Conservation (phyloP, 768 basidiomycete species). For the Rhizopogon rudus region DNA sequence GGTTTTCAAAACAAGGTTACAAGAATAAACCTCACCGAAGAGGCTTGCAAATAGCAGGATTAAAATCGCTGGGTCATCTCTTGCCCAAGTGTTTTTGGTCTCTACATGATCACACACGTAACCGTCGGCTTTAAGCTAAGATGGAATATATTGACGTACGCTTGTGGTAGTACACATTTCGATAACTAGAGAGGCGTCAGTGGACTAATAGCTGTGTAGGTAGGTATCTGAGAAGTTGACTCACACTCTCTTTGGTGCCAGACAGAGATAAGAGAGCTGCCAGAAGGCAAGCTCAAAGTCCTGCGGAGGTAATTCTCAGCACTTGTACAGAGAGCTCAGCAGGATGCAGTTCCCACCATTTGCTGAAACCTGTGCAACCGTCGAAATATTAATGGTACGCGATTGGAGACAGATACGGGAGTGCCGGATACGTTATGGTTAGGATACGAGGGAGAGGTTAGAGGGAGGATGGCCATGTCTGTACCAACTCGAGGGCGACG, state of each 20-base stretch:
- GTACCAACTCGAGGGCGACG: conserved; percentile 12
- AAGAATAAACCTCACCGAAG: conserved; percentile 40
- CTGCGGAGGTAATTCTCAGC: conserved; percentile 34
- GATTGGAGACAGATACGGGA: conserved; percentile 33
- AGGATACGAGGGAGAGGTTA: conserved; percentile 23
- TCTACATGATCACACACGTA: conserved; percentile 41
- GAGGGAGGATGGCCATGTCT: conserved; percentile 29
- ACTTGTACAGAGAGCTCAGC: neutral
- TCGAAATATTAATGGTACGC: conserved; percentile 77
- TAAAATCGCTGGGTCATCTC: conserved; percentile 95
- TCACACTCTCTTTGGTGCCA: conserved; percentile 89
- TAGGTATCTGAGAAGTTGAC: conserved; percentile 13
- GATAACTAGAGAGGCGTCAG: conserved; percentile 52
- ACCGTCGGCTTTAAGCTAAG: neutral
- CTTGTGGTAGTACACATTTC: conserved; percentile 97
- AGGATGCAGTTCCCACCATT: conserved; percentile 52
- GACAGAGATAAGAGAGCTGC: conserved; percentile 91
- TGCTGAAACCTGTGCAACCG: conserved; percentile 79
- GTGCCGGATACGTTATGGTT: conserved; percentile 12
- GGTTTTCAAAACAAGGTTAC: neutral
- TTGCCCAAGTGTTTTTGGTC: conserved; percentile 97
- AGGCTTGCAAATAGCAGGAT: conserved; percentile 80
- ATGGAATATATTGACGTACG: conserved; percentile 37
- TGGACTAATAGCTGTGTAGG: neutral
- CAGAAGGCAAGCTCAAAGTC: conserved; percentile 97